Evolutionary conservation across 2,329 filamentous ascomycete genomes (phyloP).

Genomic region (Xylariaceae sp.): DNA sequence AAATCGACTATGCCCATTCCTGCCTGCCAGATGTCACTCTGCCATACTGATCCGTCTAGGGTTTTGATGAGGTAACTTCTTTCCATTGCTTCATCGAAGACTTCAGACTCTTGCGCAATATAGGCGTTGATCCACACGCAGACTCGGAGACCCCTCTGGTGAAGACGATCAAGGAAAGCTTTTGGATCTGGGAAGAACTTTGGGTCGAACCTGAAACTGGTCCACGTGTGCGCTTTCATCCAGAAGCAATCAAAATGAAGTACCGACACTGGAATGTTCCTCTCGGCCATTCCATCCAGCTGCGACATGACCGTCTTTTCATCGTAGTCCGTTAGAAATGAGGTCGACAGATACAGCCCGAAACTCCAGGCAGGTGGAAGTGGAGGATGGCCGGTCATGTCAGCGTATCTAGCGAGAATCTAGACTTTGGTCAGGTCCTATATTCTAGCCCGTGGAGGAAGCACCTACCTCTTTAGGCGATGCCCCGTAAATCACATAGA

Average conservation of each 20-base stretch:
- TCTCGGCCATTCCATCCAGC: not conserved
- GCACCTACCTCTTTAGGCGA: not conserved
- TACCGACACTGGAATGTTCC: not conserved
- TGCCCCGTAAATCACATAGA: not conserved
- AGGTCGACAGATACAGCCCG: not conserved
- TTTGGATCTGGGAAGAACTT: constrained; percentile 1
- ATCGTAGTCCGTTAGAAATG: not conserved
- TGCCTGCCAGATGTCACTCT: constrained; percentile 1
- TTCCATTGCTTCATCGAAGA: not conserved
- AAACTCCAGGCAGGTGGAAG: not conserved
- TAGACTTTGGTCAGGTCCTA: not conserved
- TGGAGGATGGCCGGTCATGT: not conserved
- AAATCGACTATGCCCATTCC: not conserved
- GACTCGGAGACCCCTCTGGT: not conserved
- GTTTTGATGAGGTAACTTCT: not conserved
- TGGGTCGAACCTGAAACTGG: not conserved
- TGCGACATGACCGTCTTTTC: constrained; percentile 1
- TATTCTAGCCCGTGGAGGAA: no score
- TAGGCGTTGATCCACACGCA: constrained; percentile 1
- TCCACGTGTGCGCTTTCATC: constrained; percentile 1
- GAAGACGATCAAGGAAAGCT: not conserved
- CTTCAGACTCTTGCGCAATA: not conserved
- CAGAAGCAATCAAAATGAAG: constrained; percentile 2
- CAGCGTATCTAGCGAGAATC: not conserved
- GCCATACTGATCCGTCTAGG: not conserved